phyloP scores from a whole-genome alignment of 2,329 filamentous ascomycete genomes.

The Cercospora beticola region DNA sequence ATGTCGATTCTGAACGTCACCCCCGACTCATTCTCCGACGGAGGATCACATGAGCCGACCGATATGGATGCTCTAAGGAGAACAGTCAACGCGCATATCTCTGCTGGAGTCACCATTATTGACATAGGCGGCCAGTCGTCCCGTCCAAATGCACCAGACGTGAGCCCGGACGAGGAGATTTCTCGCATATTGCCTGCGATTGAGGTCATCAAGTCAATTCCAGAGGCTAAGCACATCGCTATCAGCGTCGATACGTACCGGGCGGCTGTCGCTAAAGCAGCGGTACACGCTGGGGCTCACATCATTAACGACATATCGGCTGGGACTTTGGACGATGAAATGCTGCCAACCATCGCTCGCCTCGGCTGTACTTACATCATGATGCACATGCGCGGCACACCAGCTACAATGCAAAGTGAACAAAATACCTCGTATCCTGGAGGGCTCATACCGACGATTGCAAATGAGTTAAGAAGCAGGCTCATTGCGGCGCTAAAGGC shows the following conservation, averaged over 20 bases:
- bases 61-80: constrained; percentile 53
- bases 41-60: constrained; percentile 60
- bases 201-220: constrained; percentile 65
- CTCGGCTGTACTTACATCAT: constrained; percentile 77
- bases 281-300: constrained; percentile 76
- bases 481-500: constrained; percentile 74
- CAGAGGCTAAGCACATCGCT: constrained; percentile 62
- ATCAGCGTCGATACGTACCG: constrained; percentile 94
- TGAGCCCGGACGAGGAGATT: constrained; percentile 72
- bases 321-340: constrained; percentile 72
- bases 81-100: constrained; percentile 63
- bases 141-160: constrained; percentile 69
- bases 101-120: constrained; percentile 74
- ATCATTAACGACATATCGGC: constrained; percentile 95
- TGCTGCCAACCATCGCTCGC: constrained; percentile 77
- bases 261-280: constrained; percentile 73
- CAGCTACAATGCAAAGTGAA: constrained; percentile 73
- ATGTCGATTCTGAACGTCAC: constrained; percentile 97
- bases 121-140: constrained; percentile 95
- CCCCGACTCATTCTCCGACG: constrained; percentile 95
- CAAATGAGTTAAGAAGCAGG: constrained; percentile 66
- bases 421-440: constrained; percentile 59
- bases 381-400: constrained; percentile 93
- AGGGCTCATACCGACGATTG: constrained; percentile 66
- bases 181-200: constrained; percentile 78